Evolutionary conservation across 169 alveolate species (phyloP), one percentile per base, ranked within the genome.

Genomic region (Plasmodium inui): DNA sequence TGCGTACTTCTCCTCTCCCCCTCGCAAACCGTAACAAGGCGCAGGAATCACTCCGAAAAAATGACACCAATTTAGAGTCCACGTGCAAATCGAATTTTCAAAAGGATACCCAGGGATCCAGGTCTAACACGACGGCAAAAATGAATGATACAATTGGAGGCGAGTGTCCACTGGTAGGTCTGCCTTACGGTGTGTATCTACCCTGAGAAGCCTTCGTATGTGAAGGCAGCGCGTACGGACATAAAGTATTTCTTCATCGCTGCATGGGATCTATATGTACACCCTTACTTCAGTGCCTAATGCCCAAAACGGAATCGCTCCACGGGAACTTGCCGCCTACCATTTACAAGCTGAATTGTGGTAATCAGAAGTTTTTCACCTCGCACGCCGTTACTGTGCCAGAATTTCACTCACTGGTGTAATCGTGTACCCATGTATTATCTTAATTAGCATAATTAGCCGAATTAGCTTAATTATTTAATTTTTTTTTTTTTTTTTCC

Each of bases 241-340:
- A 50, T 14, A 50, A 50, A 1, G 61, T 14, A 50, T 8, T 50
- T 50, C 8, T 10, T 10, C n/a, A 44, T n/a, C 55, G 0, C n/a
- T 44, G 55, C n/a, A 44, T 44, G n/a, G 55, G 5, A 44, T 44
- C 55, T 44, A 44, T n/a, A 44, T 44, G 55, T 50, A 67, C 4
- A 67, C 14, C 76, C 76, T 9, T 17, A 44, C n/a, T 0, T 76
- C 53, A 88, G 94, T 88, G 94, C 50, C 73, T 88, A 79, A 88
- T 88, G 94, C 94, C 94, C 8, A 78, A 79, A 57, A 88, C 89
- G 39, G 94, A 88, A 37, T 88, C 94, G 14, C 39, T 88, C 10
- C 94, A 88, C 53, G 94, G 94, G 82, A 88, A 88, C 39, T 46
- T 88, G 83, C 94, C 94, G 10, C 94, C 94, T 4, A 44, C 55